Base-by-base conservation (phyloP, 2,329 filamentous ascomycete species). In the Diaporthe batatas region DNA sequence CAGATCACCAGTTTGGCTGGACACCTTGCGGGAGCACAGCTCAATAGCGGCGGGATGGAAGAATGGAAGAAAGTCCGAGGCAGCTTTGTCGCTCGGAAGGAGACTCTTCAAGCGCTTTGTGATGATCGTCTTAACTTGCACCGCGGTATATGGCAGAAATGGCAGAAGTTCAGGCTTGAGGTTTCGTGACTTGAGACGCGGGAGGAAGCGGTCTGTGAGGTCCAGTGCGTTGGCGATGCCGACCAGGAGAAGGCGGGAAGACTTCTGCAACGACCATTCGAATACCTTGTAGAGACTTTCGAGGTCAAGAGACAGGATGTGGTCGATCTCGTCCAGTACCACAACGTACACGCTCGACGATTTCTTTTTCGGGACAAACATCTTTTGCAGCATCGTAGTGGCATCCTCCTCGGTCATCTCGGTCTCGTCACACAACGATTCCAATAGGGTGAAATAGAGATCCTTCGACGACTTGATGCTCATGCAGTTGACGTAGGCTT, bases 151-250 rank as follows among this genome's bases (percentile, higher is more conserved):
- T 1, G 96, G 96, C 75, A 98, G 88, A 80, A 99, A 98, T 0
- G 96, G 94, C 1, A 99, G 89, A 3, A 98, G 88, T 62, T 93
- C 91, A 2, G 96, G 96, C 84, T 95, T 97, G 75, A 99, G 86
- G 78, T 97, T 97, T 78, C 95, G 94, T 25, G 95, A 91, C 85
- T 98, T 98, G 75, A 99, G 89, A 68, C 96, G 93, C 65, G 96
- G 96, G 25, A 99, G 88, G 77, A 98, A 98, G 12, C 96, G 93
- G 80, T 98, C 96, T 0, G 96, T 99, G 72, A 99, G 86, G 80
- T 99, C 96, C 70, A 99, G 87, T 5, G 96, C 96, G 79, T 99
- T 99, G 77, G 96, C 96, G 79, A 99, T 98, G 62, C 96, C 96
- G 65, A 99, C 90, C 23, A 99, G 86, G 47, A 96, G 86, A 6